Base-by-base conservation (phyloP, 805 yeast species). In the Lipomyces chichibuensis region DNA sequence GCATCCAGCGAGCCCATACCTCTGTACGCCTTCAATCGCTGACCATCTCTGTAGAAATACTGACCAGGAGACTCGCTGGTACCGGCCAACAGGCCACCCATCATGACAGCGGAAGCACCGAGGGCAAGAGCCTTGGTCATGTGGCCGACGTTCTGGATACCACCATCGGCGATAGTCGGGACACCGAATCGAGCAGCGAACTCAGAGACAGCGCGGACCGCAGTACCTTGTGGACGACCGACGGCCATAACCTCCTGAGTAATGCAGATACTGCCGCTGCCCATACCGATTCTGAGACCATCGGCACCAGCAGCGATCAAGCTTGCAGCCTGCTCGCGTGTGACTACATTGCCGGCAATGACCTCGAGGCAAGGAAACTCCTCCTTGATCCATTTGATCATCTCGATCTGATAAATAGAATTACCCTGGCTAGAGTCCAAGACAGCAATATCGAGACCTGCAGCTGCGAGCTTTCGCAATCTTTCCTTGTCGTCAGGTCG, bases 201-300 rank as follows among this genome's bases (percentile, higher is more conserved):
- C 83, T 94, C 93, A 72, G 95, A 85, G 64, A 95, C 99, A 73
- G 87, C 89, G 85, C 87, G 93, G 64, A 95, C 98, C 69, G 99
- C 99, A 73, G 98, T 92, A 83, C 98, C 99, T 84, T 95, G 99
- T 69, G 99, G 99, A 86, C 99, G 92, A 83, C 99, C 99, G 83
- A 97, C 96, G 62, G 99, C 99, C 99, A 95, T 95, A 69, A 95
- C 99, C 84, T 95, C 99, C 84, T 95, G 99, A 63, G 99, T 95
- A 79, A 95, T 95, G 86, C 99, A 95, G 79, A 96, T 96, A 70
- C 98, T 92, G 77, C 99, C 99, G 43, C 98, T 91, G 78, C 99
- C 99, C 99, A 95, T 95, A 83, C 99, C 99, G 74, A 95, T 94
- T 86, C 98, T 92, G 76, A 95, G 85, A 79, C 93, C 98, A 80